Percentiles rank a stretch among this genome's conserved stretches.
Evolutionary conservation across 2,329 filamentous ascomycete genomes (phyloP).

Genomic region (Scedosporium minutisporum): DNA sequence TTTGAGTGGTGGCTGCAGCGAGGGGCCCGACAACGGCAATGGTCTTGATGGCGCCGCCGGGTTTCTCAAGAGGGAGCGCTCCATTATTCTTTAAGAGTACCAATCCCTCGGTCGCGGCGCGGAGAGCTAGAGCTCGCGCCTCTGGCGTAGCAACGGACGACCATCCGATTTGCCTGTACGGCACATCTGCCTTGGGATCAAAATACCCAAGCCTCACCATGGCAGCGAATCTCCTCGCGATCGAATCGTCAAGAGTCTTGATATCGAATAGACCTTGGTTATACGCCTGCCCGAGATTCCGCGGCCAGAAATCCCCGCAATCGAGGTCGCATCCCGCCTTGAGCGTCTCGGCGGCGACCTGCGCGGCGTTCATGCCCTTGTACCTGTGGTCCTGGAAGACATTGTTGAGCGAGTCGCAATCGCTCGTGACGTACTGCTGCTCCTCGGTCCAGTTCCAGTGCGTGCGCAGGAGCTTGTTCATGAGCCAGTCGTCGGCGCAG

Average conservation of each 20-base stretch:
- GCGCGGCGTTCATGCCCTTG: slow-evolving; percentile 15
- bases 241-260: slow-evolving; percentile 27
- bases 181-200: slow-evolving; percentile 27
- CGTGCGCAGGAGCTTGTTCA: slow-evolving; percentile 53
- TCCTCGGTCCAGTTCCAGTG: slow-evolving; percentile 55
- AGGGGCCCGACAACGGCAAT: slow-evolving; percentile 59
- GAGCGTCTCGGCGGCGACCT: slow-evolving; percentile 23
- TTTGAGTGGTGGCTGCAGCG: slow-evolving; percentile 3
- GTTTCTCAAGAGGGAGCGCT: slow-evolving; percentile 66
- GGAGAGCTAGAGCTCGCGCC: slow-evolving; percentile 44
- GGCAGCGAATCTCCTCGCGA: slow-evolving; percentile 42
- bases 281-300: slow-evolving; percentile 12
- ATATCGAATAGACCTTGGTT: slow-evolving; percentile 19
- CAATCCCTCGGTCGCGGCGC: slow-evolving; percentile 51
- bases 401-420: slow-evolving; percentile 55
- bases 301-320: slow-evolving; percentile 11
- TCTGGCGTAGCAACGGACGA: slow-evolving; percentile 44
- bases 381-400: slow-evolving; percentile 33
- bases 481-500: slow-evolving; percentile 52
- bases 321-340: slow-evolving; percentile 25
- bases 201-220: slow-evolving; percentile 52
- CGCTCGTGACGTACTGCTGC: slow-evolving; percentile 53
- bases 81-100: slow-evolving; percentile 84
- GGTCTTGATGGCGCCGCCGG: slow-evolving; percentile 45
- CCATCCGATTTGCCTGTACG: slow-evolving; percentile 38